Base-by-base conservation (phyloP, 805 yeast genomes). In the Suhomyces prunicola region DNA sequence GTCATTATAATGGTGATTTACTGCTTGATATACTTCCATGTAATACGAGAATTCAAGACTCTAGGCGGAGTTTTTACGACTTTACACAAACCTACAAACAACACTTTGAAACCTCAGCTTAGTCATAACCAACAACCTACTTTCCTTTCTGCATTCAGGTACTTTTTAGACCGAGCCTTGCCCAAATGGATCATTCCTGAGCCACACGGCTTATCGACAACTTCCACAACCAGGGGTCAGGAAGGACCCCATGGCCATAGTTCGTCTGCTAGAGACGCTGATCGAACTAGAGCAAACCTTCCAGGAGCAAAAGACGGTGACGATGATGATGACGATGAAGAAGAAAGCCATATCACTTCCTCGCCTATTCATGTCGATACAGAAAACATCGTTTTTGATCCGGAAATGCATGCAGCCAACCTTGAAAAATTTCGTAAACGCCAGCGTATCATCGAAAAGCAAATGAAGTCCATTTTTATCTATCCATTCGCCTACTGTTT, bases 401-500 rank as follows among this genome's bases (percentile, higher is more conserved):
- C 72, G 17, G 71, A 72, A 31, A 70, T 88, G 53, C 89, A 86
- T 56, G 76, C 76, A 33, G 86, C 85, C 50, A 82, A 85, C 50
- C 77, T 87, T 66, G 78, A 74, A 36, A 78, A 78, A 54, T 84
- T 90, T 66, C 80, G 86, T 54, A 71, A 78, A 39, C 75, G 94
- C 17, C 84, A 90, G 58, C 69, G 78, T 27, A 79, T 81, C 56
- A 88, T 91, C 48, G 84, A 86, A 64, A 83, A 84, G 52, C 96
- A 91, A 70, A 84, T 89, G 80, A 84, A 84, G 61, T 78, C 86
- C 31, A 86, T 91, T 47, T 90, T 91, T 68, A 77, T 91, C 46
- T 91, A 91, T 65, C 97, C 97, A 3, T 71, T 87, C 42, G 87
- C 96, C 2, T 91, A 90, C 67, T 76, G 90, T 53, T 75, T 87